Conservation (phyloP, 2,329 filamentous ascomycete genomes). For the Sporothrix phasma region DNA sequence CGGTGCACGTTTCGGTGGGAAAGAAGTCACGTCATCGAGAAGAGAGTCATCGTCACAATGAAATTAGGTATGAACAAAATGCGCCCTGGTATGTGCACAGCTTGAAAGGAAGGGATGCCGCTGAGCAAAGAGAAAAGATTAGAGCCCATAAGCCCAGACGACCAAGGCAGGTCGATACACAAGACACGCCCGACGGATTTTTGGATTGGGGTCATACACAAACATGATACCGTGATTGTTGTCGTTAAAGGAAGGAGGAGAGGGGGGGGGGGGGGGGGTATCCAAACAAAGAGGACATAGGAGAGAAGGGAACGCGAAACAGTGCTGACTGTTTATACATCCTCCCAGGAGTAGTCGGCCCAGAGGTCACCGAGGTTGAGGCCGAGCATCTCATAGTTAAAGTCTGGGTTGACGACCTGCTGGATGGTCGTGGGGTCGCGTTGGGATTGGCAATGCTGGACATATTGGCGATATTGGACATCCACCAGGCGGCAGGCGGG, state of each 20-base stretch:
- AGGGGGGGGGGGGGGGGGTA: no score
- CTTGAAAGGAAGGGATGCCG: no score
- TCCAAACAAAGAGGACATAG: not conserved
- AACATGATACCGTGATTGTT: not conserved
- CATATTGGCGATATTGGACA: conserved; percentile 21
- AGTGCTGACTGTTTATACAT: conserved; percentile 9
- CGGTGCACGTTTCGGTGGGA: no score
- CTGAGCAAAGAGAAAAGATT: not conserved
- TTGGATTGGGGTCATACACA: not conserved
- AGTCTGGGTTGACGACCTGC: conserved; percentile 18
- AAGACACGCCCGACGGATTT: not conserved
- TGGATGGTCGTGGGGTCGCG: conserved; percentile 11
- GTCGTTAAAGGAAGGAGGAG: not conserved
- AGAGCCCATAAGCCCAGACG: not conserved
- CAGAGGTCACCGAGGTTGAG: conserved; percentile 22
- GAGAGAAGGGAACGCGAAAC: not conserved
- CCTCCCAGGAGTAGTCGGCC: conserved; percentile 22
- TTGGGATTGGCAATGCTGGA: conserved; percentile 16
- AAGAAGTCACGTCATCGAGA: not conserved
- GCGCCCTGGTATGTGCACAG: not conserved
- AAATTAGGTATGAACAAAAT: not conserved
- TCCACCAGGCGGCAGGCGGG: conserved; percentile 23
- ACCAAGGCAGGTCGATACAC: not conserved
- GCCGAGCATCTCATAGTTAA: conserved; percentile 20
- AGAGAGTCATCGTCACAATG: not conserved